These are phyloP conservation scores for Kodamaea lidongshanica DNA, from an alignment of 805 yeast species.

Conservation along the genomic window DNA sequence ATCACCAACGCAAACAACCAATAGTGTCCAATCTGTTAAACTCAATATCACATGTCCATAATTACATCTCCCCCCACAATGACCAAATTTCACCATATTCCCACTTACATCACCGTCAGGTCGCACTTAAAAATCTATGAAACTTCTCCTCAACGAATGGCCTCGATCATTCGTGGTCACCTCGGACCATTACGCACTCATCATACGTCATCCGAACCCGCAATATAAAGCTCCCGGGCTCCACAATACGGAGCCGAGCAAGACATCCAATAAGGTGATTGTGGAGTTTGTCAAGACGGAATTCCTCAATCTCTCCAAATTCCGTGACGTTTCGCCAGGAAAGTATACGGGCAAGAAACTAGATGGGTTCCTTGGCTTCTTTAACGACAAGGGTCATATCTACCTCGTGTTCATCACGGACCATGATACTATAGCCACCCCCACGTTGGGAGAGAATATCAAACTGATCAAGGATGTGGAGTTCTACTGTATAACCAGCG, in stretches of 20 bases:
- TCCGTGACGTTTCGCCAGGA: slow-evolving; percentile 38
- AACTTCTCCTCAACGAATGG: slow-evolving; percentile 51
- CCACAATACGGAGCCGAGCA: slow-evolving; percentile 15
- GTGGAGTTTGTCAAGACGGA: slow-evolving; percentile 49
- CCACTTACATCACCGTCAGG: too few species aligned
- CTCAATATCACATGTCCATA: too few species aligned
- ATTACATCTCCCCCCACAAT: too few species aligned
- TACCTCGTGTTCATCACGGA: slow-evolving; percentile 56
- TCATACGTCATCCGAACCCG: slow-evolving; percentile 47
- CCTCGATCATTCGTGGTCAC: slow-evolving; percentile 70
- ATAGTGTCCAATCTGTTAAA: too few species aligned
- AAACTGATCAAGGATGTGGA: slow-evolving; percentile 53
- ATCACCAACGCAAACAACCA: too few species aligned
- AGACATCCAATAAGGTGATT: slow-evolving; percentile 31
- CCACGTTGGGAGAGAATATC: slow-evolving; percentile 49
- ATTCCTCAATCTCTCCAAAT: slow-evolving; percentile 33
- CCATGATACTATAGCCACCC: slow-evolving; percentile 51
- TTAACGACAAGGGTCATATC: slow-evolving; percentile 47
- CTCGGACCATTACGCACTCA: slow-evolving; percentile 51
- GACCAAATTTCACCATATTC: too few species aligned
- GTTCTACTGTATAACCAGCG: slow-evolving; percentile 57
- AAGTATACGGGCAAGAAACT: slow-evolving; percentile 22
- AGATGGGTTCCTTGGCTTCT: slow-evolving; percentile 58
- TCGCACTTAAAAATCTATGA: slow-evolving; percentile 42
- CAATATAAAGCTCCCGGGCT: slow-evolving; percentile 15